Evolutionary conservation across 179 eudicot species (phyloP).

Genomic region (Silene noctiflora): DNA sequence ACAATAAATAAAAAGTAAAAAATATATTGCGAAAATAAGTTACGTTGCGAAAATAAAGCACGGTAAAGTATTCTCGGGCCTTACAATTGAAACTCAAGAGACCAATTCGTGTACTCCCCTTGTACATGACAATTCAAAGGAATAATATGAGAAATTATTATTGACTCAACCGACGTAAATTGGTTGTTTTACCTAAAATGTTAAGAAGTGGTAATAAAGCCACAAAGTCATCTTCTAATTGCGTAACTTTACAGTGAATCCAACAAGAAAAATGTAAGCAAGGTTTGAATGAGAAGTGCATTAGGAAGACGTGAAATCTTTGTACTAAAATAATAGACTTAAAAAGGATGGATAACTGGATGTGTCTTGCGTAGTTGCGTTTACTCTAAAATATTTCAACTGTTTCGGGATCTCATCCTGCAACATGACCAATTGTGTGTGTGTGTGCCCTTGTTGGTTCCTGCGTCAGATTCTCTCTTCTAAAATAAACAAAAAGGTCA

Average conservation of each 20-base stretch:
- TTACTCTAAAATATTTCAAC: slow-evolving; percentile 19
- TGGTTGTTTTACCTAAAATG: too few species aligned
- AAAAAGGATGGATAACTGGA: slow-evolving; percentile 15
- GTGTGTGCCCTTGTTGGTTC: neutral
- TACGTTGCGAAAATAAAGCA: too few species aligned
- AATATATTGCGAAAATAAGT: too few species aligned
- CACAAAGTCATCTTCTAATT: slow-evolving; percentile 3
- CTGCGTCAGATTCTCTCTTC: neutral
- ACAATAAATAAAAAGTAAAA: too few species aligned
- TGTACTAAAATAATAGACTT: slow-evolving; percentile 10
- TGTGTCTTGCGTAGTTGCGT: slow-evolving; percentile 28
- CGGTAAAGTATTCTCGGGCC: too few species aligned
- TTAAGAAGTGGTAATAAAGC: slow-evolving; percentile 23
- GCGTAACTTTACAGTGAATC: slow-evolving; percentile 25
- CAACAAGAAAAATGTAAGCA: slow-evolving; percentile 21
- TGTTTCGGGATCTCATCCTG: neutral
- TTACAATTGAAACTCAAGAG: too few species aligned
- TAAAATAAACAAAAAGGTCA: too few species aligned
- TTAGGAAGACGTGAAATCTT: slow-evolving; percentile 16
- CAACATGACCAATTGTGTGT: neutral
- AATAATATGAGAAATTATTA: slow-evolving; percentile 3
- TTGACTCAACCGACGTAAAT: slow-evolving; percentile 10
- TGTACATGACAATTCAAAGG: too few species aligned
- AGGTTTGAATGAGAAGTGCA: slow-evolving; percentile 19
- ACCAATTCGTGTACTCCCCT: too few species aligned